These are phyloP conservation scores for Fusarium guadeloupense DNA, from an alignment of 2,329 filamentous ascomycete genomes.

Conservation along the genomic window DNA sequence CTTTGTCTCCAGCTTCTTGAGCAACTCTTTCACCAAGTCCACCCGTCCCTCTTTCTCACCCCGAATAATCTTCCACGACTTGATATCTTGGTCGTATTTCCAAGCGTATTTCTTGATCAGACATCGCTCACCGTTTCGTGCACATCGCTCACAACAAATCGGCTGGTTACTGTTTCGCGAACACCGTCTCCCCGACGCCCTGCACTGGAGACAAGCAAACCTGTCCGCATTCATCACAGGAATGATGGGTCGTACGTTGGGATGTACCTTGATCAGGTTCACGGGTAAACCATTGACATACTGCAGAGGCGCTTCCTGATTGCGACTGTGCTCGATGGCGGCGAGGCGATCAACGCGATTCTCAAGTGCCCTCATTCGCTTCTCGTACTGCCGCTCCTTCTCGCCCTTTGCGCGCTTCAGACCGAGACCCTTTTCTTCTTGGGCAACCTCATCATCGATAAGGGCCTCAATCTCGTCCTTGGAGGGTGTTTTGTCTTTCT, in stretches of 20 bases:
- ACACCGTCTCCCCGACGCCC: conserved; percentile 34
- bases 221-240: not conserved
- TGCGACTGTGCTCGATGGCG: conserved; percentile 2
- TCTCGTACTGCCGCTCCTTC: conserved; percentile 1
- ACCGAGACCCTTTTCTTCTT: conserved; percentile 2
- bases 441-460: conserved; percentile 12
- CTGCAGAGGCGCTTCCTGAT: conserved; percentile 12
- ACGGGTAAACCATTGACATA: conserved; percentile 45
- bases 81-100: conserved; percentile 65
- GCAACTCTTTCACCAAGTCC: conserved; percentile 1
- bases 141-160: conserved; percentile 34
- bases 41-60: not conserved
- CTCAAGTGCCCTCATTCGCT: conserved; percentile 27
- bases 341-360: conserved; percentile 14
- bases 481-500: not conserved
- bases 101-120: conserved; percentile 48
- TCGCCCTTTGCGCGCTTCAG: conserved; percentile 9
- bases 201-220: conserved; percentile 41
- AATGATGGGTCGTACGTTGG: conserved; percentile 19
- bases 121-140: conserved; percentile 41
- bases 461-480: conserved; percentile 16
- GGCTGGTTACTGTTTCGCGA: conserved; percentile 27
- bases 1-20: conserved; percentile 3
- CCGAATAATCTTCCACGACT: conserved; percentile 6
- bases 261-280: conserved; percentile 27